Evolutionary conservation across 164 flowering plant genomes (phyloP).

Genomic region (Umbilicus rupestris): DNA sequence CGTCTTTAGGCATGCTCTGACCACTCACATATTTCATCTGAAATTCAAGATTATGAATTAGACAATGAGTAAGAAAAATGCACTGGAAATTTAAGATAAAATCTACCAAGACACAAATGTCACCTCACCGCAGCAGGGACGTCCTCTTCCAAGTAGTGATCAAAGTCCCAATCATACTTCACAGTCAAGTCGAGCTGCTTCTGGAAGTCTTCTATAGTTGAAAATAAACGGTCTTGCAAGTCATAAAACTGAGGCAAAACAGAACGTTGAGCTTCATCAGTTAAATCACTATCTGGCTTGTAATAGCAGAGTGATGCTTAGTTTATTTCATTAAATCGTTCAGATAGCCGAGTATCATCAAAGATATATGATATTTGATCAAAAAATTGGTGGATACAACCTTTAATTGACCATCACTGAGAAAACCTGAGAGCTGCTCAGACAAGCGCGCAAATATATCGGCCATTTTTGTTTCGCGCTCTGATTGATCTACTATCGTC

Average conservation of each 20-base stretch:
- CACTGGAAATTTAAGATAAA: conserved; percentile 23
- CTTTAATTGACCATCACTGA: conserved; percentile 72
- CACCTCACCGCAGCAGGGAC: conserved; percentile 99
- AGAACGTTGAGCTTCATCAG: conserved; percentile 78
- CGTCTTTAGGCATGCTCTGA: conserved; percentile 68
- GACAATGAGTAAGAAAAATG: conserved; percentile 20
- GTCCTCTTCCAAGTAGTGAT: conserved; percentile 87
- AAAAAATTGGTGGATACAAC: conserved; percentile 62
- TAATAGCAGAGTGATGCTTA: conserved; percentile 30
- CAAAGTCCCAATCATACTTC: conserved; percentile 97
- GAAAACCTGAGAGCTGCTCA: conserved; percentile 76
- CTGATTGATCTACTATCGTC: conserved; percentile 47
- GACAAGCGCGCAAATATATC: conserved; percentile 61
- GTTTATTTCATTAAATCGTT: conserved; percentile 63
- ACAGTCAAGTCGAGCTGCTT: conserved; percentile 87
- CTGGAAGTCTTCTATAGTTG: conserved; percentile 78
- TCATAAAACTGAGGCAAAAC: conserved; percentile 77
- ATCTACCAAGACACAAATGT: conserved; percentile 36
- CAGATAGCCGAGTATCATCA: conserved; percentile 24
- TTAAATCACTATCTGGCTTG: conserved; percentile 57
- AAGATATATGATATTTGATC: conserved; percentile 62
- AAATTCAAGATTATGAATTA: neutral
- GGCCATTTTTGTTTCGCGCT: conserved; percentile 51
- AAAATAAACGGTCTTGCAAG: conserved; percentile 64
- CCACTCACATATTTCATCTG: conserved; percentile 78